Percentiles rank a stretch among this genome's conserved stretches.
phyloP scores from a whole-genome alignment of 2,329 filamentous ascomycete genomes.

The Penicillium italicum region DNA sequence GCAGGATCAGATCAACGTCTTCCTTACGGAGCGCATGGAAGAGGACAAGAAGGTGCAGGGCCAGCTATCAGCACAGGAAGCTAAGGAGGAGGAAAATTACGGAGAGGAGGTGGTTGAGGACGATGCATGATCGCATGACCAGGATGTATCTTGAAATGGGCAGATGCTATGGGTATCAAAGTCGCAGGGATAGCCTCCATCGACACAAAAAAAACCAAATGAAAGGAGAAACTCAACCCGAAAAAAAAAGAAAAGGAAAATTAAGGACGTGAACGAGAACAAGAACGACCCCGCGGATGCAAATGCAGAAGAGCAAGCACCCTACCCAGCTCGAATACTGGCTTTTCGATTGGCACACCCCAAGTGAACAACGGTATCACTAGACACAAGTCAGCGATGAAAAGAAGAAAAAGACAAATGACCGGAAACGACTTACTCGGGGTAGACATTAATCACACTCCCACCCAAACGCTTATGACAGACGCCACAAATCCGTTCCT shows the following conservation, averaged over 20 bases:
- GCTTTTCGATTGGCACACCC: conserved; percentile 60
- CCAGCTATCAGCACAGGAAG: conserved; percentile 37
- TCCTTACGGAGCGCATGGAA: conserved; percentile 60
- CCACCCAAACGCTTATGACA: conserved; percentile 91
- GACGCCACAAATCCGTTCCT: conserved; percentile 85
- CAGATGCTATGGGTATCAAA: conserved; percentile 35
- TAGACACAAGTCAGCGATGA: conserved; percentile 26
- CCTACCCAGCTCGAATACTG: conserved; percentile 21
- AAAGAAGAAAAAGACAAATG: not conserved
- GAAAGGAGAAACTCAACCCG: not conserved
- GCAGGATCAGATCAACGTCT: conserved; percentile 58
- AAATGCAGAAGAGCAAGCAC: conserved; percentile 11
- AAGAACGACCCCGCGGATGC: not conserved
- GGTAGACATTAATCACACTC: conserved; percentile 84
- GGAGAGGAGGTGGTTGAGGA: conserved; percentile 75
- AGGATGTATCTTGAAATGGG: conserved; percentile 23
- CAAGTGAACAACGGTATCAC: conserved; percentile 69
- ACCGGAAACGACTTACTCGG: conserved; percentile 58
- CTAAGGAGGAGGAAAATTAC: conserved; percentile 61
- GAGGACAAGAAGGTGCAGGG: conserved; percentile 52
- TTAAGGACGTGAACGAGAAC: not conserved
- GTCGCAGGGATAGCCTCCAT: conserved; percentile 23
- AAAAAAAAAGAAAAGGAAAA: conserved; percentile 3
- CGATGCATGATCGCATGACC: conserved; percentile 46
- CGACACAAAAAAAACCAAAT: conserved; percentile 12